Percentiles rank a stretch among this genome's conserved stretches.
Conservation (phyloP, 176 grass and related monocot species). For the Juncus inflexus region DNA sequence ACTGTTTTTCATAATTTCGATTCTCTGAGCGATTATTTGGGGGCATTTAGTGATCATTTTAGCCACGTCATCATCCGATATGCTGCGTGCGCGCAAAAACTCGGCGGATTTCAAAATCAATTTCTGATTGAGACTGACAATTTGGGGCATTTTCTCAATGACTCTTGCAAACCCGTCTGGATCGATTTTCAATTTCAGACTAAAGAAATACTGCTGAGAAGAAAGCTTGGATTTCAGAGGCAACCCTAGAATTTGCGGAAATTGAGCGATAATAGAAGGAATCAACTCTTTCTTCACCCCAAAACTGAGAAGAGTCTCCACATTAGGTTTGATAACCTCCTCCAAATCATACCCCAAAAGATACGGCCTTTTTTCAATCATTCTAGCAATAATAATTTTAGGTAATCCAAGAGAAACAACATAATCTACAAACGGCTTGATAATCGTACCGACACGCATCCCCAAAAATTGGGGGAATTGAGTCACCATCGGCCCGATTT, state of each 20-base stretch:
- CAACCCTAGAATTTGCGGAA: slow-evolving; percentile 61
- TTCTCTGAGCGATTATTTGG: slow-evolving; percentile 50
- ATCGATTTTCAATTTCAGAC: slow-evolving; percentile 73
- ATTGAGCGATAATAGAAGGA: slow-evolving; percentile 65
- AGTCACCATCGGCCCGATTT: slow-evolving; percentile 93
- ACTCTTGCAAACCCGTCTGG: slow-evolving; percentile 60
- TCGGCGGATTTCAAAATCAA: slow-evolving; percentile 64
- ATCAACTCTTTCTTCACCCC: slow-evolving; percentile 57
- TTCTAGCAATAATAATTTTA: slow-evolving; percentile 68
- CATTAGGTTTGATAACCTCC: slow-evolving; percentile 77
- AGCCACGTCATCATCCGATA: slow-evolving; percentile 58
- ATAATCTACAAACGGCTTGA: slow-evolving; percentile 89
- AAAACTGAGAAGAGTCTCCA: slow-evolving; percentile 62
- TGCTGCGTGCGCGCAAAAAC: slow-evolving; percentile 62
- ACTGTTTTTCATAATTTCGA: slow-evolving; percentile 87
- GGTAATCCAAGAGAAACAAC: slow-evolving; percentile 63
- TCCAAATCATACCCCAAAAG: slow-evolving; percentile 83
- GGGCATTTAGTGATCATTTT: slow-evolving; percentile 74
- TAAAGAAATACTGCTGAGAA: slow-evolving; percentile 82
- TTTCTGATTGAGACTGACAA: slow-evolving; percentile 79
- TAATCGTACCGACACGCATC: slow-evolving; percentile 79
- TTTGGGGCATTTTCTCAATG: slow-evolving; percentile 80
- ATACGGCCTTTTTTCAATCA: slow-evolving; percentile 84
- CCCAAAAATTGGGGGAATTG: slow-evolving; percentile 86
- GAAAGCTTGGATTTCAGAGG: slow-evolving; percentile 87